phyloP scores from a whole-genome alignment of 2,329 filamentous ascomycete species.

The Diaporthe destruens region DNA sequence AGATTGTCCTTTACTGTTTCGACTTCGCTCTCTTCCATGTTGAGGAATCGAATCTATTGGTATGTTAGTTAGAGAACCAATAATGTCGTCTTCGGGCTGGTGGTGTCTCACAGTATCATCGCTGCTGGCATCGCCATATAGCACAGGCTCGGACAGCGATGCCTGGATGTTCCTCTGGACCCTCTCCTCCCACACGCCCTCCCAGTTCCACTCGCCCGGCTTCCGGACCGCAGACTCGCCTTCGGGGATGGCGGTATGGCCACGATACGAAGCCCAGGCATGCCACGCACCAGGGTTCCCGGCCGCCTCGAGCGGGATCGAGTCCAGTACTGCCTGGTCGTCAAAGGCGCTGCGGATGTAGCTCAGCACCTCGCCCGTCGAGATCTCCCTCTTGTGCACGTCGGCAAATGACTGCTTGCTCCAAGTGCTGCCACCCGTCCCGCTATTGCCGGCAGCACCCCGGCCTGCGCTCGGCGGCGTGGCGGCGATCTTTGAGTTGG shows the following conservation, averaged over 20 bases:
- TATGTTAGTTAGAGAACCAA: neutral
- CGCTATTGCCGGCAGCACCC: conserved; percentile 15
- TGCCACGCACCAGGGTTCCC: conserved; percentile 95
- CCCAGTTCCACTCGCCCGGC: conserved; percentile 96
- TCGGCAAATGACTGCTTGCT: conserved; percentile 55
- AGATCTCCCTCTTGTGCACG: conserved; percentile 58
- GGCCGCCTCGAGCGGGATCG: conserved; percentile 82
- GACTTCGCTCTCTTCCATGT: conserved; percentile 71
- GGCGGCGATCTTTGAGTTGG: conserved; percentile 49
- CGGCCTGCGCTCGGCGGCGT: conserved; percentile 45
- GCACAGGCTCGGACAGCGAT: conserved; percentile 81
- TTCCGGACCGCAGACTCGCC: conserved; percentile 54
- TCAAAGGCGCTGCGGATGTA: conserved; percentile 89
- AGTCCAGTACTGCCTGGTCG: conserved; percentile 81
- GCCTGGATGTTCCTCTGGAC: conserved; percentile 83
- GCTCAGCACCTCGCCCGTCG: conserved; percentile 77
- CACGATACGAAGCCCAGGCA: conserved; percentile 82
- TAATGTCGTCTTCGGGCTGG: neutral
- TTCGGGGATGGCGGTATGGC: conserved; percentile 44
- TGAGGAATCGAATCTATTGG: conserved; percentile 73
- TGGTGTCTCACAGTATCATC: conserved; percentile 78
- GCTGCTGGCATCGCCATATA: conserved; percentile 76
- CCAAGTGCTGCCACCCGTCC: neutral
- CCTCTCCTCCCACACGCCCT: conserved; percentile 94
- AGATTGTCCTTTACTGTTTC: conserved; percentile 71